phyloP scores from a whole-genome alignment of 2,329 filamentous ascomycete genomes.

The Byssochlamys sp. region DNA sequence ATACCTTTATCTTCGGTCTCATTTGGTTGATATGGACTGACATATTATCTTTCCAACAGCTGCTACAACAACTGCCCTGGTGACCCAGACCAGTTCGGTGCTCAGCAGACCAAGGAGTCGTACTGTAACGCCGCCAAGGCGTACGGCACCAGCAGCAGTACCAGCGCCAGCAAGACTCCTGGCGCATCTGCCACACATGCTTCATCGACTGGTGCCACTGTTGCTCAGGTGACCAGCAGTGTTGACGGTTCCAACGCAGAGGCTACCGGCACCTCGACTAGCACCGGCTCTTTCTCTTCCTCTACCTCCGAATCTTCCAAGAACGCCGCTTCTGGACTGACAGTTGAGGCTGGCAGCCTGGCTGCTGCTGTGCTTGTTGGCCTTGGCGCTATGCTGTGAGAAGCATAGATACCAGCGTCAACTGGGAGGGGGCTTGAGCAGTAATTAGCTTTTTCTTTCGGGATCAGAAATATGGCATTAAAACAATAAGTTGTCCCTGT shows the following conservation, averaged over 20 bases:
- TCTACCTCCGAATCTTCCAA: not conserved
- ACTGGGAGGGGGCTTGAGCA: not conserved
- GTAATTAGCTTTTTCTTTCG: not conserved
- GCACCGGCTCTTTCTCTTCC: not conserved
- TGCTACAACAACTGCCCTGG: conserved; percentile 58
- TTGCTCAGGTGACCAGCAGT: conserved; percentile 8
- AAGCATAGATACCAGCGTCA: not conserved
- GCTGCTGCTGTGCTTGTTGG: conserved; percentile 15
- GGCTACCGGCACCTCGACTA: conserved; percentile 10
- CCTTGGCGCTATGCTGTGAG: conserved; percentile 6
- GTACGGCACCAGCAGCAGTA: conserved; percentile 17
- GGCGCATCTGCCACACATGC: conserved; percentile 1
- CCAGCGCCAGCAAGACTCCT: conserved; percentile 5
- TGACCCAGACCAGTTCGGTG: conserved; percentile 28
- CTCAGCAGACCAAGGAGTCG: conserved; percentile 22
- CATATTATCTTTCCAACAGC: conserved; percentile 18
- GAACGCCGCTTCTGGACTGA: conserved; percentile 6
- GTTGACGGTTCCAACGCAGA: conserved; percentile 4
- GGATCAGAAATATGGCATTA: not conserved
- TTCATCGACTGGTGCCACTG: conserved; percentile 5
- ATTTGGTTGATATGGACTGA: not conserved
- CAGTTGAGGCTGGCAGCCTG: conserved; percentile 15
- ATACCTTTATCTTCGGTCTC: not conserved
- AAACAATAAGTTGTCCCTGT: not conserved
- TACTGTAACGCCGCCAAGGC: conserved; percentile 38